These are phyloP conservation scores for Rhizophlyctis rosea DNA, from an alignment of 192 early-diverging fungal genomes.

Conservation along the genomic window DNA sequence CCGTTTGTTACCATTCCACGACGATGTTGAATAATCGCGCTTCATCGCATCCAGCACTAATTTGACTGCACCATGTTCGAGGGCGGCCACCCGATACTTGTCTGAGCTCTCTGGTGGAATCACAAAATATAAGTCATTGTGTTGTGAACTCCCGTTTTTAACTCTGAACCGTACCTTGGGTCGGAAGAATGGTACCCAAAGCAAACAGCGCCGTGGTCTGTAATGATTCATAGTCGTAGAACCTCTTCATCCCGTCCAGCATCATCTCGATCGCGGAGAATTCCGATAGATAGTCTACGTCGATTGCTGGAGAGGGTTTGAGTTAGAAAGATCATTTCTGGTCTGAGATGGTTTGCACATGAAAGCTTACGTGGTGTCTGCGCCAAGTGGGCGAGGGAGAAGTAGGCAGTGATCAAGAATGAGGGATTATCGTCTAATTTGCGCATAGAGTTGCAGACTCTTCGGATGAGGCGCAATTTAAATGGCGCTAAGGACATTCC, in stretches of 20 bases:
- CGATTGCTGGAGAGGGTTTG: not conserved
- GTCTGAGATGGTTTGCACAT: too few species aligned
- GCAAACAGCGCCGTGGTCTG: slow-evolving; percentile 36
- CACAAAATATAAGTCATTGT: not conserved
- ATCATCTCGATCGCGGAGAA: slow-evolving; percentile 18
- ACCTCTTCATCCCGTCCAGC: slow-evolving; percentile 21
- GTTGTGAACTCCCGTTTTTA: slow-evolving; percentile 2
- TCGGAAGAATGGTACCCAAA: slow-evolving; percentile 24
- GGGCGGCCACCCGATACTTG: slow-evolving; percentile 12
- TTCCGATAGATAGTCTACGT: not conserved
- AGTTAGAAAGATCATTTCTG: too few species aligned
- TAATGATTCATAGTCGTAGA: slow-evolving; percentile 20
- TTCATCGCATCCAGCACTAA: slow-evolving; percentile 22
- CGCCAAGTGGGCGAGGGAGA: slow-evolving; percentile 31
- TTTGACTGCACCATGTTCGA: slow-evolving; percentile 12
- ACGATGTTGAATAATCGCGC: slow-evolving; percentile 4
- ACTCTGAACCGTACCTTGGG: slow-evolving; percentile 17
- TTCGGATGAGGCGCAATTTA: not conserved
- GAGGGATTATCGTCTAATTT: slow-evolving; percentile 8
- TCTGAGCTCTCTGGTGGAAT: too few species aligned
- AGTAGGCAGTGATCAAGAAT: slow-evolving; percentile 39
- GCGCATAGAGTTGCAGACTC: slow-evolving; percentile 25
- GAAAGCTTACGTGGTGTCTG: not conserved
- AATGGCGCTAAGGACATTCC: not conserved
- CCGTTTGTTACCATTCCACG: not conserved